Conservation (phyloP, 768 basidiomycete species). For the Xanthoconium stramineum region DNA sequence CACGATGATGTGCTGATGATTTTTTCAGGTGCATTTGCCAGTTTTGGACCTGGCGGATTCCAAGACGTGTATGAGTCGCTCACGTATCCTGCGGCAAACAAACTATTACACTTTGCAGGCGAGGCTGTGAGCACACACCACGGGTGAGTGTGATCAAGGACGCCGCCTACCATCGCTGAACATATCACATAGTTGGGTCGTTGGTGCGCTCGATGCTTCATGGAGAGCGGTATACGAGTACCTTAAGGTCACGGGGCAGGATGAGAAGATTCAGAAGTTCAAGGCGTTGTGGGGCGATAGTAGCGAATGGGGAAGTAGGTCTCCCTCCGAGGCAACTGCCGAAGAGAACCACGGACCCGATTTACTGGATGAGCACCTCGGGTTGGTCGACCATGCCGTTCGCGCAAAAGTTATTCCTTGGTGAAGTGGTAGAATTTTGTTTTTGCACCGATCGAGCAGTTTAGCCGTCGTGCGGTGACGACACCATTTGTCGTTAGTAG, state of each 20-base stretch:
- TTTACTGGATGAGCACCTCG: constrained; percentile 2
- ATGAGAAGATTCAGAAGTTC: constrained; percentile 15
- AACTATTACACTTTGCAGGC: constrained; percentile 9
- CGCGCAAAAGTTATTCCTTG: background rate
- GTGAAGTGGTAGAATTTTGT: too few species aligned
- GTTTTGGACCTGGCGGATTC: constrained; percentile 39
- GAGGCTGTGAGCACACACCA: constrained; percentile 33
- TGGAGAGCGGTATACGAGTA: constrained; percentile 33
- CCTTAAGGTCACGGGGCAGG: constrained; percentile 11
- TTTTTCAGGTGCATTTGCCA: constrained; percentile 34
- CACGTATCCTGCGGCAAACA: constrained; percentile 26
- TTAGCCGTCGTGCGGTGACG: too few species aligned
- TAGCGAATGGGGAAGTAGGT: constrained; percentile 22
- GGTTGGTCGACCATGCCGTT: background rate
- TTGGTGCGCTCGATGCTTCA: constrained; percentile 36
- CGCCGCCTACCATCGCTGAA: background rate
- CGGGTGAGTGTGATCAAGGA: constrained; percentile 22
- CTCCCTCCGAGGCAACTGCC: background rate
- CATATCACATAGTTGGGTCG: constrained; percentile 30
- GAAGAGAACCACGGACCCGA: background rate
- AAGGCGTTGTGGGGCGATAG: constrained; percentile 28
- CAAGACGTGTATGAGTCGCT: constrained; percentile 29
- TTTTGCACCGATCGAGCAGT: too few species aligned
- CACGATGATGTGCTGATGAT: background rate
- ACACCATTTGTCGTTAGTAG: too few species aligned